phyloP scores from a whole-genome alignment of 2,329 filamentous ascomycete species.

The Elsinoe necatrix region DNA sequence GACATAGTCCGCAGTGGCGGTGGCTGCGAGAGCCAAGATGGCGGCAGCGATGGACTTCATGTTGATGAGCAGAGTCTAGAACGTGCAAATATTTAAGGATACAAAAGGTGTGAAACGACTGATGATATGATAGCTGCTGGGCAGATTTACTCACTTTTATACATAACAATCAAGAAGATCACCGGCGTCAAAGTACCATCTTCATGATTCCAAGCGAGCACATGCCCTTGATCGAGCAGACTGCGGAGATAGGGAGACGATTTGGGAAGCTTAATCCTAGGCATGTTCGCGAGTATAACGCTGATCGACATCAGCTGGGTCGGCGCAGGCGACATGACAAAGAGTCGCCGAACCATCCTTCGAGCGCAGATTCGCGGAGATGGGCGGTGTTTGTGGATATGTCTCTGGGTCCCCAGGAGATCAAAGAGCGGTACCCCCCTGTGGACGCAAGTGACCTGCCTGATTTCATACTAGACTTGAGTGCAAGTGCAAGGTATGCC shows the following conservation, averaged over 20 bases:
- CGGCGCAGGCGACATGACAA: background rate
- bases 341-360: background rate
- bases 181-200: background rate
- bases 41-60: conserved; percentile 3
- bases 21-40: conserved; percentile 3
- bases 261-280: background rate
- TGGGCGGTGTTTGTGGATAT: background rate
- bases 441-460: conserved; percentile 1
- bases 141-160: background rate
- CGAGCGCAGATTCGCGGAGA: background rate
- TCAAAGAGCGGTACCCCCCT: background rate
- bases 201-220: background rate
- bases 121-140: background rate
- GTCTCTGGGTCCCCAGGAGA: background rate
- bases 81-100: background rate
- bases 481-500: background rate
- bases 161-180: background rate
- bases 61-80: background rate
- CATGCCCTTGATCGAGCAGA: background rate
- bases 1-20: conserved; percentile 5
- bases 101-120: background rate
- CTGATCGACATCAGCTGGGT: conserved; percentile 6
- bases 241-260: background rate
- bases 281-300: conserved; percentile 8
- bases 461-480: conserved; percentile 3